Percentiles rank a stretch among this genome's conserved stretches.
Conservation (phyloP, 345 rosid species). For the Syzygium jambos region DNA sequence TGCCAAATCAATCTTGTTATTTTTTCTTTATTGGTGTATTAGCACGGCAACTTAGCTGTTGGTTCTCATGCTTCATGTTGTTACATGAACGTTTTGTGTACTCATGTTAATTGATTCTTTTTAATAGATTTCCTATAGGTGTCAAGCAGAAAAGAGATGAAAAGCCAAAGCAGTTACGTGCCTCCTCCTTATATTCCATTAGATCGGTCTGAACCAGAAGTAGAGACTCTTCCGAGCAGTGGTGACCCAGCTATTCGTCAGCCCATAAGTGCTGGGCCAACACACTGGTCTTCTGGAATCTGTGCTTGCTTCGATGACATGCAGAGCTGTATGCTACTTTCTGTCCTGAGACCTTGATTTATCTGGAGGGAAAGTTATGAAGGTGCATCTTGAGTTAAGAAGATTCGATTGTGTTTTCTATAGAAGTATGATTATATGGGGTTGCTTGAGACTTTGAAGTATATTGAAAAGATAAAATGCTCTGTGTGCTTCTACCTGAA, state of each 20-base stretch:
- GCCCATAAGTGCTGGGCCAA: constrained; percentile 9
- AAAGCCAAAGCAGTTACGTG: constrained; percentile 42
- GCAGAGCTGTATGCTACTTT: constrained; percentile 96
- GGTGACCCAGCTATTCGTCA: constrained; percentile 12
- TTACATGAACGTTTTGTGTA: background rate
- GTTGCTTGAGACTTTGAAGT: background rate
- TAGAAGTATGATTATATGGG: background rate
- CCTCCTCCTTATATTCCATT: constrained; percentile 80
- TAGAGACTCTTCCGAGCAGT: constrained; percentile 14
- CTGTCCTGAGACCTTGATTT: constrained; percentile 59
- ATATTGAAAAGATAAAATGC: background rate
- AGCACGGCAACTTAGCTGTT: background rate
- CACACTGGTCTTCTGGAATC: constrained; percentile 89
- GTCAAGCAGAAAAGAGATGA: constrained; percentile 24
- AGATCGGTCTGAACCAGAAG: constrained; percentile 48
- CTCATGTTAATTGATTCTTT: background rate
- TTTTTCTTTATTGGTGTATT: background rate
- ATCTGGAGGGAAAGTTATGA: constrained; percentile 25
- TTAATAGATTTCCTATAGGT: background rate
- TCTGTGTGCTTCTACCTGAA: background rate
- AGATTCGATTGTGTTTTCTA: background rate
- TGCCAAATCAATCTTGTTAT: background rate
- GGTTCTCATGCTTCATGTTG: background rate
- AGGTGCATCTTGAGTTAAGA: constrained; percentile 48
- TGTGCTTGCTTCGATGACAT: constrained; percentile 97